Evolutionary conservation across 306 rosid species (phyloP).

Genomic region (Boehmeria nivea): DNA sequence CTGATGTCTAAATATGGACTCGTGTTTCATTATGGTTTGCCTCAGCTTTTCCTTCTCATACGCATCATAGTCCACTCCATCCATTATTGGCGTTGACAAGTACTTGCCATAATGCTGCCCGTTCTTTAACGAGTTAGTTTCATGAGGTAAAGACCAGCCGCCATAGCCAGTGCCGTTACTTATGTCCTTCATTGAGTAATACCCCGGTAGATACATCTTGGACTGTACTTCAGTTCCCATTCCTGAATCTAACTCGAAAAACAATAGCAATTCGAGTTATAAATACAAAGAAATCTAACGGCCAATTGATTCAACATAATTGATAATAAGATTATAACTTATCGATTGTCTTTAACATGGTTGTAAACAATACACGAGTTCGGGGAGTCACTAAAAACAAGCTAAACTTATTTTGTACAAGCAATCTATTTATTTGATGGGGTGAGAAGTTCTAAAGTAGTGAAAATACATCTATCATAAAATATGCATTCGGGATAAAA

Average conservation of each 20-base stretch:
- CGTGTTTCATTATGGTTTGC: conserved; percentile 33
- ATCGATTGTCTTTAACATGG: too few relatives aligned
- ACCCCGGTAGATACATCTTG: conserved; percentile 29
- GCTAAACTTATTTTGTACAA: too few relatives aligned
- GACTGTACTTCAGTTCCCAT: conserved; percentile 38
- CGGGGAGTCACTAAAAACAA: too few relatives aligned
- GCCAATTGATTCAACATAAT: background rate
- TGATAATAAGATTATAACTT: too few relatives aligned
- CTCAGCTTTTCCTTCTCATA: conserved; percentile 25
- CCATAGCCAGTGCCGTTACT: conserved; percentile 11
- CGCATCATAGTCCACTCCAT: conserved; percentile 15
- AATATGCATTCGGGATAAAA: too few relatives aligned
- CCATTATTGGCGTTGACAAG: background rate
- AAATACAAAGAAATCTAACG: background rate
- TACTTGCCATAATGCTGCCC: conserved; percentile 21
- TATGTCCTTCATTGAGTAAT: conserved; percentile 18
- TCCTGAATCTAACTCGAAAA: conserved; percentile 21
- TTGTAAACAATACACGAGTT: too few relatives aligned
- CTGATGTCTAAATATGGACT: conserved; percentile 33
- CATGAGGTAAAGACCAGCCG: conserved; percentile 20
- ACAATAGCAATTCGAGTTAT: background rate
- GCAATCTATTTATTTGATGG: too few relatives aligned
- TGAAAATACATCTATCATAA: too few relatives aligned
- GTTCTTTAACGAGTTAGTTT: conserved; percentile 16
- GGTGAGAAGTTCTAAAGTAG: too few relatives aligned